Evolutionary conservation across 2,329 filamentous ascomycete genomes (phyloP), one percentile per base, ranked within the genome.

Genomic region (Trichoderma citrinoviride): DNA sequence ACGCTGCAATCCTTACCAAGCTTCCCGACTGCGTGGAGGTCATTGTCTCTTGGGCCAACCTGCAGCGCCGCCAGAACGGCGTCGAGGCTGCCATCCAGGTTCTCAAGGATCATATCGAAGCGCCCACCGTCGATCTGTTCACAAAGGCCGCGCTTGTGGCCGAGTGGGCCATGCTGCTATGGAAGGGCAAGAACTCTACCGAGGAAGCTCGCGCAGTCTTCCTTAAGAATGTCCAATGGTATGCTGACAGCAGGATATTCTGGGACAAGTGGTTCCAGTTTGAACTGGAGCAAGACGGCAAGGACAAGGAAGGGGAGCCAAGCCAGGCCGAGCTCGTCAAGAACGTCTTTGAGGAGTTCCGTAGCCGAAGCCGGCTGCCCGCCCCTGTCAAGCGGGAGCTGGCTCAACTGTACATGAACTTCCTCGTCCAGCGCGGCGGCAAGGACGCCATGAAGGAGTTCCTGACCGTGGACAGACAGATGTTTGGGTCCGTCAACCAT

Each of bases 181-280:
- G 92, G 92, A 95, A 93, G 78, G 86, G 90, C 74, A 93, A 94
- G 80, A 91, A 91, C 17, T 89, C 88, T 0, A 82, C 87, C 0
- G 89, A 92, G 10, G 92, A 94, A 71, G 93, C 93, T 44, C 90
- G 95, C 29, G 86, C 90, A 61, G 86, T 97, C 0, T 98, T 94
- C 79, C 80, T 87, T 67, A 90, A 89, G 77, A 94, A 97, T 71
- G 84, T 90, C 64, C 88, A 93, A 73, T 92, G 88, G 82, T 97
- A 96, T 74, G 83, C 89, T 2, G 91, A 95, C 73, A 97, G 93
- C 76, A 86, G 88, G 40, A 82, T 91, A 49, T 98, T 98, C 81
- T 99, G 95, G 94, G 83, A 88, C 70, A 91, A 87, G 72, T 98
- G 93, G 82, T 85, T 98, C 62, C 82, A 90, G 65, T 97, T 99